These are phyloP conservation scores for Lactarius hengduanensis DNA, from an alignment of 768 basidiomycete genomes.

Conservation along the genomic window DNA sequence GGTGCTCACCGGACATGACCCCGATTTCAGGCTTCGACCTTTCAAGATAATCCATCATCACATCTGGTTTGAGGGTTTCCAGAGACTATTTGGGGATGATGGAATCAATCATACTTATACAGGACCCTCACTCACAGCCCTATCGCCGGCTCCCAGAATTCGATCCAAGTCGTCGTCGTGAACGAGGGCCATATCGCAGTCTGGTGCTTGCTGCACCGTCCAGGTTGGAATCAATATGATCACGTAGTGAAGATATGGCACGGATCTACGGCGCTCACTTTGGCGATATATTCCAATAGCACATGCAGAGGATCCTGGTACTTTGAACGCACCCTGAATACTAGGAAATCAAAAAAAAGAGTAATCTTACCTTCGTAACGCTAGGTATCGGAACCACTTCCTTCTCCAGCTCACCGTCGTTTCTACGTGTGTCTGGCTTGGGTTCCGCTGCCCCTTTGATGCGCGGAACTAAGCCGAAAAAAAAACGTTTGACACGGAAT, in stretches of 20 bases:
- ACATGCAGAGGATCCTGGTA: neutral
- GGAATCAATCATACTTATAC: neutral
- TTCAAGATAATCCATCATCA: neutral
- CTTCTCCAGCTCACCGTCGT: too few relatives aligned
- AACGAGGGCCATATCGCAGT: neutral
- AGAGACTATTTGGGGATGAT: neutral
- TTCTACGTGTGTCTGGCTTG: too few relatives aligned
- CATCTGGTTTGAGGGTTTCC: neutral
- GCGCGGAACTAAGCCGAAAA: neutral
- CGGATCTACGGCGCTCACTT: neutral
- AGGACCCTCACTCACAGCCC: neutral
- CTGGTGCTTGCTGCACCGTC: too few relatives aligned
- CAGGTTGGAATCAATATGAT: too few relatives aligned
- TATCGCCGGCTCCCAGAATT: neutral
- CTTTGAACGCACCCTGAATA: neutral
- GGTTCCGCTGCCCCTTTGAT: too few relatives aligned
- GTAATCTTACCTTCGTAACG: neutral
- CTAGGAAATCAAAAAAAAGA: fast-evolving
- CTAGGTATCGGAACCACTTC: neutral
- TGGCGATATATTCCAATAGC: neutral
- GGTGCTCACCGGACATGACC: neutral
- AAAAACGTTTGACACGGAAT: neutral
- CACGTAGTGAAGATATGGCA: too few relatives aligned
- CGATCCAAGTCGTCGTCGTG: neutral
- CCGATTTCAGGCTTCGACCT: neutral